phyloP scores from a whole-genome alignment of 163 green algal genomes.

The Chloromonas sp. region DNA sequence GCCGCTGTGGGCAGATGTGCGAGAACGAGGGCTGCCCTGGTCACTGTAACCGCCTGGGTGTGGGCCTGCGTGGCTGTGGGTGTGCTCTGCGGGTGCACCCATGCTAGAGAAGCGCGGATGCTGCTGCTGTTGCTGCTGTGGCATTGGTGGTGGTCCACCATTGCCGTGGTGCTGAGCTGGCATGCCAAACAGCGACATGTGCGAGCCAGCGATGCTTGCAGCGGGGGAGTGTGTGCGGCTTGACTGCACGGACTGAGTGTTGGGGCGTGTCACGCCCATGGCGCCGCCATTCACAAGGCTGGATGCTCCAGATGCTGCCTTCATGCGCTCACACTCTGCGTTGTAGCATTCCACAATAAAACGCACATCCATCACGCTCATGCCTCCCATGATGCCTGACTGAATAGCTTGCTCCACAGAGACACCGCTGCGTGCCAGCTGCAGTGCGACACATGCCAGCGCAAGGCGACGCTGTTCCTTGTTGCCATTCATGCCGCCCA shows the following conservation, averaged over 20 bases:
- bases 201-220: neutral
- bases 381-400: conserved; percentile 43
- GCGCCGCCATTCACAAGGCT: neutral
- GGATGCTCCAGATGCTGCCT: conserved; percentile 27
- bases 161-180: neutral
- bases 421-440: conserved; percentile 29
- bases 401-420: conserved; percentile 39
- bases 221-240: no score
- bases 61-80: no score
- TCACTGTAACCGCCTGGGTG: no score
- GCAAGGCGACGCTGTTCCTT: conserved; percentile 41
- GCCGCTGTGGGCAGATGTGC: neutral
- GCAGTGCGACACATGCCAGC: conserved; percentile 39
- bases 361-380: conserved; percentile 38
- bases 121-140: no score
- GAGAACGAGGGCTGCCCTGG: no score
- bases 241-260: no score
- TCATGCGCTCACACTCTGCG: conserved; percentile 30
- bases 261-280: no score
- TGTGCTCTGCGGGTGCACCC: no score
- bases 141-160: no score
- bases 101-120: no score
- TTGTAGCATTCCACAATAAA: conserved; percentile 49
- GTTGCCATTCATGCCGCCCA: neutral
- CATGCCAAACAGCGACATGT: neutral